Evolutionary conservation across 257 asterid species (phyloP), one percentile per base, ranked within the genome.

Genomic region (Coffea canephora): DNA sequence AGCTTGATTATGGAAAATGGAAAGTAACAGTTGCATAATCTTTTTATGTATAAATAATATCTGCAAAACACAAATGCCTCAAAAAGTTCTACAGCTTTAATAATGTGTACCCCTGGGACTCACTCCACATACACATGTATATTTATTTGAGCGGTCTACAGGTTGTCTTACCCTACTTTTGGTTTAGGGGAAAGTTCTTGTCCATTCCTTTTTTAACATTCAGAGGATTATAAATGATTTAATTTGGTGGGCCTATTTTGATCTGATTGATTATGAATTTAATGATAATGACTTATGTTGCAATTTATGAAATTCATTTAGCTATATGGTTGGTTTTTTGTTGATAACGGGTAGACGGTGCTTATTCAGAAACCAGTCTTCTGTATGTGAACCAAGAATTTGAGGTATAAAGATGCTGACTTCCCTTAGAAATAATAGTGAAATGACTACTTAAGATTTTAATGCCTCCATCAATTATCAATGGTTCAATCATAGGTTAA

Each of bases 181-280:
- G 2, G 31, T 31, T 31, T 31, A 31, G 31, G 31, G 41, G 2
- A 15, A 65, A 49, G 66, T 59, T 27, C 43, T 1, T 49, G 62
- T 48, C 55, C 39, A 15, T 64, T 64, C 62, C 31, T 46, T 62
- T 23, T 76, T 62, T 39, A 39, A 45, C 9, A 18, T 61, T 62
- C 23, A 36, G 62, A 12, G 27, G 14, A 64, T 36, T 64, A 36
- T 76, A n/a, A 59, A 16, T 45, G 27, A n/a, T 57, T 27, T 76
- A 52, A 76, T 76, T 41, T n/a, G 61, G 61, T 76, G 59, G 15
- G 21, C 27, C 59, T 78, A 65, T 19, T 73, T 73, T 66, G n/a
- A 65, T 46, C 8, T 80, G 65, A 34, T 72, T 66, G 18, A 8
- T 45, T 62, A 3, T 64, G 13, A 52, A 66, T 74, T 13, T 73